Base-by-base conservation (phyloP, 1,284 basidiomycete genomes). In the Rhodotorula sp. region DNA sequence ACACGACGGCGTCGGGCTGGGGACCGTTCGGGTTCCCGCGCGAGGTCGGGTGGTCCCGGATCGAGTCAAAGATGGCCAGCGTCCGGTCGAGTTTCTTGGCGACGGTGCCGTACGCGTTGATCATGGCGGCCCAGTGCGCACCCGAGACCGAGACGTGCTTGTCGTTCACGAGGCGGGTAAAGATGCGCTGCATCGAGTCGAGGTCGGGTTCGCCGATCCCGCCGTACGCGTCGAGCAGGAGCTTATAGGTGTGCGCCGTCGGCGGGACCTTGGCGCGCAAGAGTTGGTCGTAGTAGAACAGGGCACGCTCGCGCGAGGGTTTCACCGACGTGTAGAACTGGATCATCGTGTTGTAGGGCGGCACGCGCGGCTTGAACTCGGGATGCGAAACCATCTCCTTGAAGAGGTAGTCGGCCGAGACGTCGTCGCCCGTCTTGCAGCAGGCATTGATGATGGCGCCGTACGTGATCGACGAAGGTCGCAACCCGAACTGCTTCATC, bases 291-390 rank as follows among this genome's bases (percentile, higher is more conserved):
- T 91, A 92, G 82, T 91, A 99, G 76, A 87, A 84, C 52, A 97
- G 81, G 21, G 90, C 90, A 58, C 87, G 86, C 47, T 87, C 87
- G 64, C 94, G 88, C 77, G 93, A 89, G 2, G 93, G 94, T 79
- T 91, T 91, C 34, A 91, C 96, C 73, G 91, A 89, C 62, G 91
- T 90, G 83, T 93, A 97, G 80, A 96, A 87, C 82, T 99, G 97
- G 87, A 99, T 97, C 95, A 99, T 97, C 52, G 92, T 97, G 83
- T 97, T 99, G 85, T 88, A 93, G 8, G 96, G 96, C 31, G 97
- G 96, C 1, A 97, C 89, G 12, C 94, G 86, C 14, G 95, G 89
- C 82, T 86, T 90, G 85, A 94, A 98, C 77, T 89, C 88, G 43
- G 83, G 85, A 76, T 89, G 86, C 56, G 81, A 76, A 10, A 85